Evolutionary conservation across 495 filamentous ascomycete genomes (phyloP), one percentile per base, ranked within the genome.

Genomic region (Hypoxylon rickii): DNA sequence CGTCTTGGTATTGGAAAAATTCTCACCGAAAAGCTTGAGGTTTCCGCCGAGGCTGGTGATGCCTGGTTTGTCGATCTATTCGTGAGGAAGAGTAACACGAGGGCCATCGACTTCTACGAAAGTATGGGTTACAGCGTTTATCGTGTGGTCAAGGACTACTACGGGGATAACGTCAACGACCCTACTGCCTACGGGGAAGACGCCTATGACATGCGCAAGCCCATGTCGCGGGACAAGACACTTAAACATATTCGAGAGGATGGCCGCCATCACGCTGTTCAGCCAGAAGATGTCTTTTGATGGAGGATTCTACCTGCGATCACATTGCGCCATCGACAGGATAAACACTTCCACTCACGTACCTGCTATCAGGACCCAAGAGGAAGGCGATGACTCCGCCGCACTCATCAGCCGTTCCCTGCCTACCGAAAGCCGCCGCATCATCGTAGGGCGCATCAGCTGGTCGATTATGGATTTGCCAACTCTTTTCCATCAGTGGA

Each of bases 61-160:
- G 89, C 91, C 26, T 97, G 91, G 88, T 98, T 98, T 66, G 89
- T 97, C 26, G 94, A 98, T 70, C 72, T 98, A 16, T 98, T 94
- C 66, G 94, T 97, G 10, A 79, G 94, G 19, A 86, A 86, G 46
- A 89, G 89, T 48, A 98, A 98, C 68, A 78, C 87, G 69, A 85
- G 89, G 43, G 94, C 93, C 5, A 87, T 95, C 47, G 79, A 79
- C 42, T 87, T 98, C 75, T 98, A 98, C 67, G 86, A 86, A 68
- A 86, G 85, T 44, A 87, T 97, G 84, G 94, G 94, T 68, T 96
- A 81, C 67, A 89, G 83, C 46, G 85, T 96, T 59, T 98, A 88
- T 76, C 80, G 94, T 13, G 82, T 88, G 2, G 93, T 98, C 16
- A 81, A 91, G 44, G 87, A 86, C 63, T 98, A 98, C 70, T 98